Base-by-base conservation (phyloP, 1,139 yeast genomes). In the Magnusiomyces clavatus region DNA sequence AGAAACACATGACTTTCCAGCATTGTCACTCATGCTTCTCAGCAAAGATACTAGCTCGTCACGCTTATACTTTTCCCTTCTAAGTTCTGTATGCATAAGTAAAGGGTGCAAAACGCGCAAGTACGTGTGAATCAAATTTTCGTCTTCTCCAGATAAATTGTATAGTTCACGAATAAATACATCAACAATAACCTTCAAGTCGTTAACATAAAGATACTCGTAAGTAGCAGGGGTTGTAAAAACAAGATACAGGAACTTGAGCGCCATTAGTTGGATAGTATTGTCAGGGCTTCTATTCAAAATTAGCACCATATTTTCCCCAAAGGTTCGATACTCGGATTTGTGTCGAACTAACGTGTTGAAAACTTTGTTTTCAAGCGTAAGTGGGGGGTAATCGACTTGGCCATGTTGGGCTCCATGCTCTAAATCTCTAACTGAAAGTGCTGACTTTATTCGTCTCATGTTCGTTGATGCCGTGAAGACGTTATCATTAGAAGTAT, bases 111-210 rank as follows among this genome's bases (percentile, higher is more conserved):
- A 63, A 1, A 89, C 92, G 55, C 95, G 76, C 46, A 90, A 69
- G 60, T 85, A 88, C 0, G 95, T 86, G 58, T 86, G 79, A 43
- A 88, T 76, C 50, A 89, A 70, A 48, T 78, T 74, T 57, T 83
- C 89, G 43, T 78, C 78, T 31, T 77, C 77, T 41, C 76, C 80
- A 3, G 83, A 71, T 49, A 88, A 68, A 63, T 89, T 81, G 58
- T 79, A 78, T 52, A 90, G 73, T 65, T 90, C 96, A 53, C 97
- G 72, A 3, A 89, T 75, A 51, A 90, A 75, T 8, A 92, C 88
- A 60, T 89, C 96, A n/a, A 86, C 81, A 55, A 92, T 75, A 5
- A 92, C 95, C 61, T 84, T 81, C 54, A 90, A 70, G 65, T 92
- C 98, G 63, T 53, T 53, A 56, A 86, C 73, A 64, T 92, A 92